Evolutionary conservation across 768 basidiomycete species (phyloP).

Genomic region (Calocybe gangraenosa): DNA sequence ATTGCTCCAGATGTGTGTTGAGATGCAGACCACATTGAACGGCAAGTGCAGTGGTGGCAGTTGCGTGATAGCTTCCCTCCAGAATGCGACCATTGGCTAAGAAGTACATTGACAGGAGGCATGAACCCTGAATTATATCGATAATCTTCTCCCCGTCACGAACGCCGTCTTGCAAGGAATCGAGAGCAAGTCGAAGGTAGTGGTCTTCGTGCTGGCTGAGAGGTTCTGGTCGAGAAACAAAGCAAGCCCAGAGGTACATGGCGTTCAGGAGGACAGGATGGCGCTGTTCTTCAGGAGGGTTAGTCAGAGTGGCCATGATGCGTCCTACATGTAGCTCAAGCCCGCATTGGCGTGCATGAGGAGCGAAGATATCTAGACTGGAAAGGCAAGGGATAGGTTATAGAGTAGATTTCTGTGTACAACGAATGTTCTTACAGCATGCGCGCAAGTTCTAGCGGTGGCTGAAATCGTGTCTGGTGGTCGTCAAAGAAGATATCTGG

Average conservation of each 20-base stretch:
- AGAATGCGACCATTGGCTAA: constrained; percentile 69
- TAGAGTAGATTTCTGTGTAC: constrained; percentile 8
- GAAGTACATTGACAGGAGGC: constrained; percentile 72
- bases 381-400: constrained; percentile 11
- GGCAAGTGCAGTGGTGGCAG: constrained; percentile 68
- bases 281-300: constrained; percentile 54
- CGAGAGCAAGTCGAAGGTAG: constrained; percentile 62
- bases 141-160: constrained; percentile 49
- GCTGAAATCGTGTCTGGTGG: constrained; percentile 41
- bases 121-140: constrained; percentile 75
- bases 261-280: constrained; percentile 78
- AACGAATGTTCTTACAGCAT: constrained; percentile 52
- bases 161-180: constrained; percentile 61
- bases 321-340: constrained; percentile 66
- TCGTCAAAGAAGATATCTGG: constrained; percentile 50
- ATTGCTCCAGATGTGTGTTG: constrained; percentile 28
- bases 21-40: constrained; percentile 70
- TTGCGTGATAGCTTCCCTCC: constrained; percentile 78
- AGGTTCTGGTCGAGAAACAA: constrained; percentile 67
- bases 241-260: constrained; percentile 82
- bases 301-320: constrained; percentile 56
- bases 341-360: constrained; percentile 72
- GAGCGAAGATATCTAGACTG: constrained; percentile 73
- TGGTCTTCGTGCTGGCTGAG: constrained; percentile 69
- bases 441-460: constrained; percentile 56